phyloP scores from a whole-genome alignment of 805 yeast species.

The Candida ascalaphidarum region DNA sequence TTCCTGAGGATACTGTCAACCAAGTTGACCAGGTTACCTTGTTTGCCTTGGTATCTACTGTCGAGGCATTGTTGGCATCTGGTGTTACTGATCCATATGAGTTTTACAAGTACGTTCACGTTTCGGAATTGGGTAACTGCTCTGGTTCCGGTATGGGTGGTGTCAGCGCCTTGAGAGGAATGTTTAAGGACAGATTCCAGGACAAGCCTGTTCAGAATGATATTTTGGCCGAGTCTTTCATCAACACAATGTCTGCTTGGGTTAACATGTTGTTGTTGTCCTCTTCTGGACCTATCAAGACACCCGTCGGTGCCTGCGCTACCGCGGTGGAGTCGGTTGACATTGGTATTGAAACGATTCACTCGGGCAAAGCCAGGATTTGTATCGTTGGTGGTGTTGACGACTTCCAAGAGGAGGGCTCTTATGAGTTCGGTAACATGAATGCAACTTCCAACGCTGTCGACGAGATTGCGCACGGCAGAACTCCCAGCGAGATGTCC shows the following conservation, averaged over 20 bases:
- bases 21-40: slow-evolving; percentile 97
- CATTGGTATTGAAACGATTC: slow-evolving; percentile 87
- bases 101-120: slow-evolving; percentile 96
- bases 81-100: slow-evolving; percentile 99
- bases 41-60: slow-evolving; percentile 87
- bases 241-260: slow-evolving; percentile 99
- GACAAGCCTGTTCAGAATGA: slow-evolving; percentile 96
- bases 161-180: slow-evolving; percentile 91
- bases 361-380: slow-evolving; percentile 90
- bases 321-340: slow-evolving; percentile 98
- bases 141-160: slow-evolving; percentile 99
- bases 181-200: slow-evolving; percentile 91
- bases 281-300: slow-evolving; percentile 97
- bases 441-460: slow-evolving; percentile 91
- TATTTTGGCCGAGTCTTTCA: slow-evolving; percentile 94
- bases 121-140: slow-evolving; percentile 98
- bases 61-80: slow-evolving; percentile 85
- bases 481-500: slow-evolving; percentile 98
- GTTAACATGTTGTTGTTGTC: slow-evolving; percentile 96
- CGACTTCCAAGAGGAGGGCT: slow-evolving; percentile 99
- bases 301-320: slow-evolving; percentile 99
- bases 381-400: slow-evolving; percentile 98
- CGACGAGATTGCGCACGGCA: slow-evolving; percentile 87
- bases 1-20: slow-evolving; percentile 80
- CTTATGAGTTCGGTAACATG: slow-evolving; percentile 97